Percentiles rank a stretch among this genome's conserved stretches.
Evolutionary conservation across 169 alveolate species (phyloP).

Genomic region (Cryptosporidium sp.): DNA sequence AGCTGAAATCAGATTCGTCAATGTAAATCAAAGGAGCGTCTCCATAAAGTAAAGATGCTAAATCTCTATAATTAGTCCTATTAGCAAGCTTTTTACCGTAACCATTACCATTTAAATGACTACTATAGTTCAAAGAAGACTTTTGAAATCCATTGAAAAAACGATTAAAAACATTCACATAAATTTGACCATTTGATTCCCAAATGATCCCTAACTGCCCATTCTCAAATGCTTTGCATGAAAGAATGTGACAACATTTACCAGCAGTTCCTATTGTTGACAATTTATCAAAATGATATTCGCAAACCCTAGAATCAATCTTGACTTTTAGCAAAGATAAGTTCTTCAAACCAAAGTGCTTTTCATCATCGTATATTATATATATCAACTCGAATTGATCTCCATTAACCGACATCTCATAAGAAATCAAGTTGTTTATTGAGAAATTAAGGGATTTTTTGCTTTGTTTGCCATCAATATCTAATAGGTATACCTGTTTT

Average conservation of each 20-base stretch:
- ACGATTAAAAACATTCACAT: slow-evolving; percentile 36
- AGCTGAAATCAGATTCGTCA: slow-evolving; percentile 21
- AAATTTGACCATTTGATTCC: slow-evolving; percentile 27
- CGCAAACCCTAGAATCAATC: background rate
- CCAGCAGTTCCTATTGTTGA: background rate
- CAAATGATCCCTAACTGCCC: slow-evolving; percentile 59
- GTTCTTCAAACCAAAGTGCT: background rate
- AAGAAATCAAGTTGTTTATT: background rate
- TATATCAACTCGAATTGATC: slow-evolving; percentile 37
- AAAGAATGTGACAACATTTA: background rate
- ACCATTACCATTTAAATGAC: background rate
- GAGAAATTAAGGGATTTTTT: background rate
- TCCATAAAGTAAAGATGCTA: slow-evolving; percentile 59
- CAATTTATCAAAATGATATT: slow-evolving; percentile 2
- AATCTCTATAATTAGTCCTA: slow-evolving; percentile 7
- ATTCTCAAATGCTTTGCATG: slow-evolving; percentile 21
- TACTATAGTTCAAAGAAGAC: background rate
- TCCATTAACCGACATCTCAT: slow-evolving; percentile 4
- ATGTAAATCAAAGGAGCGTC: slow-evolving; percentile 49
- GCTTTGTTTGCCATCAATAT: background rate
- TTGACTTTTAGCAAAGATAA: slow-evolving; percentile 17
- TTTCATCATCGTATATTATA: slow-evolving; percentile 10
- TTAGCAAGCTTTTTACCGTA: background rate
- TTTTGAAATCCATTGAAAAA: slow-evolving; percentile 14
- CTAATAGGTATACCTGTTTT: slow-evolving; percentile 10